A percentile compares a stretch with the other conserved stretches of the same genome.
Evolutionary conservation across 2,329 filamentous ascomycete species (phyloP).

Genomic region (Plectosphaerella sp.): DNA sequence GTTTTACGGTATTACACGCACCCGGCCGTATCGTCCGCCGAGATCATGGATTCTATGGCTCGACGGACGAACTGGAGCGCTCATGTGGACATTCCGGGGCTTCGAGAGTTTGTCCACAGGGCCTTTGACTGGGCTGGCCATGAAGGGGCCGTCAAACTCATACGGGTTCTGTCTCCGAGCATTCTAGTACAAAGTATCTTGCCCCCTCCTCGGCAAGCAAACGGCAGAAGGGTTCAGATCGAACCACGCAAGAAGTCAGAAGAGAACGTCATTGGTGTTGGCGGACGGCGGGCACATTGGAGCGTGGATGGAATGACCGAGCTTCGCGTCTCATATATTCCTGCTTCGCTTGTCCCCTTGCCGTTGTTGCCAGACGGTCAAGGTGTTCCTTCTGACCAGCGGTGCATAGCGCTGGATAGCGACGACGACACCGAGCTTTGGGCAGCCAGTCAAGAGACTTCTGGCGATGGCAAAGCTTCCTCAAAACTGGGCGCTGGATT

Average conservation of each 20-base stretch:
- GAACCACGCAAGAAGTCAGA: slow-evolving; percentile 44
- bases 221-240: slow-evolving; percentile 37
- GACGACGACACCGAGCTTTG: slow-evolving; percentile 57
- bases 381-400: slow-evolving; percentile 50
- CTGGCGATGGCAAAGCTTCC: slow-evolving; percentile 2
- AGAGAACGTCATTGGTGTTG: slow-evolving; percentile 41
- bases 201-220: slow-evolving; percentile 25
- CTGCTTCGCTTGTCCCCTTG: slow-evolving; percentile 71
- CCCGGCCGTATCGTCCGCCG: slow-evolving; percentile 68
- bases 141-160: slow-evolving; percentile 77
- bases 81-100: slow-evolving; percentile 57
- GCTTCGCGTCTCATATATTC: slow-evolving; percentile 73
- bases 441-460: slow-evolving; percentile 24
- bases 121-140: slow-evolving; percentile 83
- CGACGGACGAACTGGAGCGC: slow-evolving; percentile 55
- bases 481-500: slow-evolving; percentile 38
- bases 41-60: slow-evolving; percentile 49
- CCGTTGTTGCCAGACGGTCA: slow-evolving; percentile 68
- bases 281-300: slow-evolving; percentile 63
- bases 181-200: slow-evolving; percentile 62
- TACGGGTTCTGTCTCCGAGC: slow-evolving; percentile 73
- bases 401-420: slow-evolving; percentile 56
- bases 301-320: slow-evolving; percentile 74
- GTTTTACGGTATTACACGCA: slow-evolving; percentile 84
- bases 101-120: slow-evolving; percentile 72